Base-by-base conservation (phyloP, 106 monocot species). In the Platanthera zijinensis region DNA sequence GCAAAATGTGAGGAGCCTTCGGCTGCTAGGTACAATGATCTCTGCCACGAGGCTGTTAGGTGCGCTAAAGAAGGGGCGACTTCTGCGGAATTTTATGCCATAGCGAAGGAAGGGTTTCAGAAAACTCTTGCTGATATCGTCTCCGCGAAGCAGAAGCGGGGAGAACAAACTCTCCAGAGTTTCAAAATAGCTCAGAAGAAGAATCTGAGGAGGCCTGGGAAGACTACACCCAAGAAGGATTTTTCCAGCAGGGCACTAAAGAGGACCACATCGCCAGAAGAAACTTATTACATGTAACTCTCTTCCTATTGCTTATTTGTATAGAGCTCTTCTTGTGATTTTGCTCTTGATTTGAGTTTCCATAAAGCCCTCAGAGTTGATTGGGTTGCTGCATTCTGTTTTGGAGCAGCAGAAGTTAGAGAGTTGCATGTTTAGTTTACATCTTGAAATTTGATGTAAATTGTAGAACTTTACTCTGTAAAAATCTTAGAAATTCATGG, bases 41-140 rank as follows among this genome's bases (percentile, higher is more conserved):
- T 91, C 50, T 88, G 82, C 69, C 82, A 57, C 52, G 84, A 88
- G 84, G 91, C 84, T 39, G 69, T 75, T 12, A 84, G 63, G 81
- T 88, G 84, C 84, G 91, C 91, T 10, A 91, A 74, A 77, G 91
- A 91, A 82, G 91, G 91, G 32, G 56, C 91, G 46, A 78, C 82
- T 69, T 88, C 88, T 53, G 69, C 64, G 5, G 91, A 91, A 15
- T 52, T 86, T 49, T 91, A 86, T 77, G 80, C 71, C 59, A 62
- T 91, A 39, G 88, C 91, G 10, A 91, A 91, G 75, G 86, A 91
- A 66, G 82, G 80, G 59, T 72, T 91, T 51, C 82, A 86, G 52
- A 91, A 84, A 69, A 84, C 84, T 76, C 17, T 86, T 25, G 62
- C 80, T 71, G 86, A 88, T 62, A 47, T 88, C n/a, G 51, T 83